Evolutionary conservation across 2,329 filamentous ascomycete species (phyloP).

Genomic region (Ramularia endophylla): DNA sequence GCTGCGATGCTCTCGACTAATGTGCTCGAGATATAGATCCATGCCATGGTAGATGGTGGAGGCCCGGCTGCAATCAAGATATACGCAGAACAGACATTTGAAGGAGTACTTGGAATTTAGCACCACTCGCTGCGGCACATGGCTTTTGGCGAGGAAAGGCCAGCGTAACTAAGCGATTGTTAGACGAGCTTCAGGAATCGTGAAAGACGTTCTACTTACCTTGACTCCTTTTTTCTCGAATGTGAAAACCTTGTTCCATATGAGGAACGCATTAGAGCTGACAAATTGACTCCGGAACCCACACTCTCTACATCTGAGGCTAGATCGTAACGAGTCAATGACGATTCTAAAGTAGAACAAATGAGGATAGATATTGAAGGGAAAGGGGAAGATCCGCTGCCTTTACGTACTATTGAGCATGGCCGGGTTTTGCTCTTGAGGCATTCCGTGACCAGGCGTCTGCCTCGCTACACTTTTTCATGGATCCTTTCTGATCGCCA

Average conservation of each 20-base stretch:
- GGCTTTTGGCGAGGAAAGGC: conserved; percentile 44
- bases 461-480: conserved; percentile 19
- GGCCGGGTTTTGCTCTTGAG: no score
- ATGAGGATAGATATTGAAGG: no score
- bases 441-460: conserved; percentile 16
- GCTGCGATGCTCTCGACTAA: conserved; percentile 33
- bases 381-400: no score
- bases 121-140: conserved; percentile 34
- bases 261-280: conserved; percentile 19
- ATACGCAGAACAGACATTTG: conserved; percentile 45
- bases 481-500: conserved; percentile 29
- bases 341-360: no score
- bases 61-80: conserved; percentile 22
- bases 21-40: conserved; percentile 40
- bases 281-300: conserved; percentile 39
- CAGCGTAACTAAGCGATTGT: conserved; percentile 34
- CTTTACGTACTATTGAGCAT: no score
- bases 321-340: no score
- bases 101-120: conserved; percentile 29
- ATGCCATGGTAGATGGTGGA: conserved; percentile 36
- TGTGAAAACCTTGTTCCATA: conserved; percentile 25
- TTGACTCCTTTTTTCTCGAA: conserved; percentile 30
- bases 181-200: no score
- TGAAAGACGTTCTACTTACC: no score
- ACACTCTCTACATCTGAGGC: conserved; percentile 31